Conservation (phyloP, 148 eudicot genomes). For the Pharnaceum exiguum region DNA sequence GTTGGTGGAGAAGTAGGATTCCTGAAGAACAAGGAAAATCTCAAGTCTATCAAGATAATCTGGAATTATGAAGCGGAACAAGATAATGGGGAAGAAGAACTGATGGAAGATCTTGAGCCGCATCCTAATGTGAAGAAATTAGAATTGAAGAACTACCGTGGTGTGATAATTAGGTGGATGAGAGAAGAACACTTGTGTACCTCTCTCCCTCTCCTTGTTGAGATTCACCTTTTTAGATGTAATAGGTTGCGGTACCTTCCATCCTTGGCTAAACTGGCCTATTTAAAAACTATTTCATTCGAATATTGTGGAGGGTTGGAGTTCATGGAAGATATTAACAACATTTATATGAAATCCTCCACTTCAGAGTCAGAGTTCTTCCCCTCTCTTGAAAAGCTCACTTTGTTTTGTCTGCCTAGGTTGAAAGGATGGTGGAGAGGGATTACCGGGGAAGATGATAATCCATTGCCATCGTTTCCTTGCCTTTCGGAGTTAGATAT, state of each 20-base stretch:
- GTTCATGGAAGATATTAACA: slow-evolving; percentile 11
- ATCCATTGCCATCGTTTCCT: not conserved
- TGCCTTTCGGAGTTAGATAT: not conserved
- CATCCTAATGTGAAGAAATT: slow-evolving; percentile 8
- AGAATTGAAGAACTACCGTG: not conserved
- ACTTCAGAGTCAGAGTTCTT: slow-evolving; percentile 16
- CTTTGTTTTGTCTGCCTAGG: not conserved
- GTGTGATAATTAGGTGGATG: slow-evolving; percentile 13
- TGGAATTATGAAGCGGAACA: not conserved
- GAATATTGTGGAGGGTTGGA: not conserved
- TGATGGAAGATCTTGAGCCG: slow-evolving; percentile 25
- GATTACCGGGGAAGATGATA: not conserved
- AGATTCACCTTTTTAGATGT: not conserved
- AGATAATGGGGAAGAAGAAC: not conserved
- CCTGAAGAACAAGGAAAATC: slow-evolving; percentile 1
- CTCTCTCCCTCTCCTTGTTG: slow-evolving; percentile 16
- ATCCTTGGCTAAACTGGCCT: slow-evolving; percentile 10
- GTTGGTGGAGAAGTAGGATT: not conserved
- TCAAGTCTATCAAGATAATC: not conserved
- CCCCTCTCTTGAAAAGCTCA: slow-evolving; percentile 27
- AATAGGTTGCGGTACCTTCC: slow-evolving; percentile 3
- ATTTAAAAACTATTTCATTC: slow-evolving; percentile 1
- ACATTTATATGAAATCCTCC: not conserved
- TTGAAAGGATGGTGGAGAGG: slow-evolving; percentile 31
- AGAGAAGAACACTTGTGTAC: not conserved